phyloP scores from a whole-genome alignment of 106 monocot species.

The Dendrobium huoshanense region DNA sequence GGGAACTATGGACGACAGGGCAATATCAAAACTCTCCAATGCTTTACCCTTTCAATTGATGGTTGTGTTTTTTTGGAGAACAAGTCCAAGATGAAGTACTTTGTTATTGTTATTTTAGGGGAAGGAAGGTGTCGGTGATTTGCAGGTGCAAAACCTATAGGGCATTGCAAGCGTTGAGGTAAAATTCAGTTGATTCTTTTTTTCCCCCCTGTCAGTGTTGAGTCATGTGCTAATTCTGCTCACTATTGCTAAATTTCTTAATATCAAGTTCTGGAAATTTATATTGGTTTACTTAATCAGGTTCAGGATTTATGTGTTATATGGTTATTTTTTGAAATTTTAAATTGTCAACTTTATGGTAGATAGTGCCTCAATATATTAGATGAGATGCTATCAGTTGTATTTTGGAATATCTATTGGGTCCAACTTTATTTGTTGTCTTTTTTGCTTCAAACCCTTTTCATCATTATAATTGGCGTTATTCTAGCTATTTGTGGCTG shows the following conservation, averaged over 20 bases:
- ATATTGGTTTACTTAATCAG: neutral
- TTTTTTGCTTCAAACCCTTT: neutral
- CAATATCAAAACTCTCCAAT: conserved; percentile 32
- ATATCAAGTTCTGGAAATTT: neutral
- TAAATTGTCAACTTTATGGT: neutral
- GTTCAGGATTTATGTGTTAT: neutral
- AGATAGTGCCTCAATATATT: neutral
- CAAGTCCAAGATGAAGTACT: neutral
- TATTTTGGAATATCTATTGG: neutral
- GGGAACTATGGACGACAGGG: conserved; percentile 63
- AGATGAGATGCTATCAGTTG: neutral
- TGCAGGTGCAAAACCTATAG: conserved; percentile 54
- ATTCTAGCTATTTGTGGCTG: too few species aligned
- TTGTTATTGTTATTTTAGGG: conserved; percentile 25
- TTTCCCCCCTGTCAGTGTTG: neutral
- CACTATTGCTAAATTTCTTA: neutral
- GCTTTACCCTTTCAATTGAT: conserved; percentile 16
- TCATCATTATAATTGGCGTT: too few species aligned
- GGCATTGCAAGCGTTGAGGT: conserved; percentile 79
- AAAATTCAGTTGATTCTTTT: neutral
- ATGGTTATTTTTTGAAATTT: neutral
- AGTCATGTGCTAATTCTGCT: neutral
- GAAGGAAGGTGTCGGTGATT: conserved; percentile 44
- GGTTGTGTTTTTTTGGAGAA: neutral
- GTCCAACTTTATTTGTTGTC: neutral